A percentile compares a stretch with the other conserved stretches of the same genome.
phyloP scores from a whole-genome alignment of 176 grass and related monocot species.

The Oryza longistaminata region DNA sequence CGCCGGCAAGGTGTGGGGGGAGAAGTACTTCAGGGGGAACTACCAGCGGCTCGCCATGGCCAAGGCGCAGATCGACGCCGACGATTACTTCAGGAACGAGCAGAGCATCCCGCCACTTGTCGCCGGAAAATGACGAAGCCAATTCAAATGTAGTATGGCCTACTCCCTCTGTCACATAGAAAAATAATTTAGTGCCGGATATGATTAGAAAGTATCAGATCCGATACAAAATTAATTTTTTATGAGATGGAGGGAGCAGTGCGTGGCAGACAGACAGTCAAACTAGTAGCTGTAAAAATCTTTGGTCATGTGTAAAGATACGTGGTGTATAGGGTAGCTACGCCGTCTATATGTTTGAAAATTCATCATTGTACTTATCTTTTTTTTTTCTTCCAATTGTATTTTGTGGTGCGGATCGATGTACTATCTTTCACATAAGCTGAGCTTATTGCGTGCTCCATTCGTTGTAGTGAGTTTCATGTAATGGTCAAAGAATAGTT shows the following conservation, averaged over 20 bases:
- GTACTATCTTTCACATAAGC: not conserved
- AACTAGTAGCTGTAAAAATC: not conserved
- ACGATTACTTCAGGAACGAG: slow-evolving; percentile 62
- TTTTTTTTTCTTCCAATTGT: not conserved
- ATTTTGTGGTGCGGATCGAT: not conserved
- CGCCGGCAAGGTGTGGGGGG: slow-evolving; percentile 40
- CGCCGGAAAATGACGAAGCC: not conserved
- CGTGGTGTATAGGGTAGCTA: not conserved
- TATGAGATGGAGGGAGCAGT: no score
- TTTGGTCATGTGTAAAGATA: no score
- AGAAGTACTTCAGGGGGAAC: slow-evolving; percentile 47
- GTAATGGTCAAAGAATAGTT: no score
- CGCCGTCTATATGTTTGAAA: not conserved
- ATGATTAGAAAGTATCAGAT: no score
- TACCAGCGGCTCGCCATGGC: slow-evolving; percentile 40
- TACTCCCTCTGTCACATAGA: no score
- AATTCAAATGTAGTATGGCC: no score
- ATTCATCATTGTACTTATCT: not conserved
- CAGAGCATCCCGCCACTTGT: slow-evolving; percentile 51
- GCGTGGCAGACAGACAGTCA: not conserved
- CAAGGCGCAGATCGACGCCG: slow-evolving; percentile 43
- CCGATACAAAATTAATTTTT: no score
- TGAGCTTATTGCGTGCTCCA: no score
- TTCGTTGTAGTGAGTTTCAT: no score
- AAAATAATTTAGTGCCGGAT: no score